Evolutionary conservation across 1,284 basidiomycete species (phyloP), one percentile per base, ranked within the genome.

Genomic region (Marasmius oreades): DNA sequence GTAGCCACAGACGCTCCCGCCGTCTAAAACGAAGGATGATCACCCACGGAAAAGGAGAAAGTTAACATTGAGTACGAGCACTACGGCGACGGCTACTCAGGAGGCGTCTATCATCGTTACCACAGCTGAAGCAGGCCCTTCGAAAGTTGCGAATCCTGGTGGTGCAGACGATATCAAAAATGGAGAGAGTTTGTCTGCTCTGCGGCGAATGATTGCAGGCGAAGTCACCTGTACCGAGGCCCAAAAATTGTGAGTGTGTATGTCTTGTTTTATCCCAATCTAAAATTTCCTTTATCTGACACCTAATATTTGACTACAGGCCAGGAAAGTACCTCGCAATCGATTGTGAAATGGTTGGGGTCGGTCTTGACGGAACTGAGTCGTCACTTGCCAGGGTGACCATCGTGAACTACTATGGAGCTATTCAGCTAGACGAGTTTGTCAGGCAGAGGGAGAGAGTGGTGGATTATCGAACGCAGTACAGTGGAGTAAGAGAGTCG

Each of bases 301-400:
- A 39, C 22, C 6, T 12, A n/a, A 20, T 51, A 54, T 43, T 20
- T 22, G n/a, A 5, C 20, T 20, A 28, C 57, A 92, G 88, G 56
- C 82, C 85, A 1, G 92, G 90, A 50, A 88, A 85, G 68, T 94
- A 89, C 61, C 72, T 96, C 28, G 87, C 93, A 0, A 76, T 98
- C 44, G 95, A 98, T 70, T 98, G 95, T 65, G 95, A 99, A 73
- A 98, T 99, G 95, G 96, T 99, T 3, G 95, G 95, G 1, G 85
- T 98, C 5, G 95, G 95, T 0, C 80, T 85, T 8, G 79, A 89
- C 31, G 95, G 93, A 10, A 81, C 53, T 61, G 81, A 97, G 67
- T 94, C 90, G 0, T 88, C 88, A 0, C 78, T 98, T 1, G 96
- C 96, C 1, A 87, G 95, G 44, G 93, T 98, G 55, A 93, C 90